These are phyloP conservation scores for Cyberlindnera nakhonratchasimensis DNA, from an alignment of 805 yeast species.

Conservation along the genomic window DNA sequence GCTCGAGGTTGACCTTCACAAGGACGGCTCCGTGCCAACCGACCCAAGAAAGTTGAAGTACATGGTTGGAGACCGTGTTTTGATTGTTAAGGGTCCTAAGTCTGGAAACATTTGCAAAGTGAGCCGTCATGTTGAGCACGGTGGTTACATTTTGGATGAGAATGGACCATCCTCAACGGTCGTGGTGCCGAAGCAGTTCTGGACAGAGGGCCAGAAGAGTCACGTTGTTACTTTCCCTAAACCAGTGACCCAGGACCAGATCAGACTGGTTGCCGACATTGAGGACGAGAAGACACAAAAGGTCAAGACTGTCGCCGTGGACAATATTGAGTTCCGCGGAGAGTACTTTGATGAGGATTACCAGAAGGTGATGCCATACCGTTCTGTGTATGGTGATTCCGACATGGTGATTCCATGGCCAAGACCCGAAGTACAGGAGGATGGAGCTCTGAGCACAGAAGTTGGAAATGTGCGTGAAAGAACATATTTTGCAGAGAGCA, in stretches of 20 bases:
- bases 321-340: constrained; percentile 64
- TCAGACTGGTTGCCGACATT: constrained; percentile 77
- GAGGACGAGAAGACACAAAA: constrained; percentile 59
- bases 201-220: constrained; percentile 69
- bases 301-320: constrained; percentile 72
- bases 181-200: constrained; percentile 66
- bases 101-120: constrained; percentile 75
- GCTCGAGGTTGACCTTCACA: constrained; percentile 30
- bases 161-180: constrained; percentile 61
- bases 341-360: constrained; percentile 70
- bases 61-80: constrained; percentile 73
- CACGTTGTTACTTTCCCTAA: constrained; percentile 71
- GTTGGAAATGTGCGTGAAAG: constrained; percentile 60
- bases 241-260: constrained; percentile 53
- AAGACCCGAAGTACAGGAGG: constrained; percentile 54
- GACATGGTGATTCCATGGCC: constrained; percentile 88
- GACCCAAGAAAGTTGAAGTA: constrained; percentile 55
- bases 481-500: constrained; percentile 67
- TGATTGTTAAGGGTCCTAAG: constrained; percentile 64
- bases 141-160: constrained; percentile 61
- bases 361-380: constrained; percentile 68
- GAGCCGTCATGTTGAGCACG: constrained; percentile 54
- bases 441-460: constrained; percentile 55
- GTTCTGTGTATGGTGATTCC: constrained; percentile 69
- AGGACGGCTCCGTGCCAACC: constrained; percentile 35